Evolutionary conservation across 805 yeast species (phyloP), one percentile per base, ranked within the genome.

Genomic region (Saccharomycopsis vini): DNA sequence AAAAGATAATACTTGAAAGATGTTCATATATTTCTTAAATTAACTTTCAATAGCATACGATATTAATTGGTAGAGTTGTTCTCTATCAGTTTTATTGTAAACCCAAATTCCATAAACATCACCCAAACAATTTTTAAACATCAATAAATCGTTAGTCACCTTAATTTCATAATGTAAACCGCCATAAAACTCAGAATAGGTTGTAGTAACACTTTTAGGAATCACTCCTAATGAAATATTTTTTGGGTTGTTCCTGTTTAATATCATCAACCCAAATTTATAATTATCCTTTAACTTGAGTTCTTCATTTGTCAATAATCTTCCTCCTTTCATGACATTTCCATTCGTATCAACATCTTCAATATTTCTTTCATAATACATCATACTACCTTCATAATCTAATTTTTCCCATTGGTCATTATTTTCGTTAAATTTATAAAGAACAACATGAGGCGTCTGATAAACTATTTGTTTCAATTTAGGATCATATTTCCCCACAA

Each of bases 61-160:
- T 18, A 69, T 54, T 40, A 69, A 49, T 53, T 77, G 74, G 53
- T 65, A 73, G 34, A 83, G 63, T 52, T 74, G 73, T 36, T 70
- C 71, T 58, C 90, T 67, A 54, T 82, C 89, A 5, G 70, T 74
- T 36, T 72, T 78, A 44, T 81, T 77, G 56, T 80, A 84, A 18
- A 83, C 69, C 92, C 92, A 84, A 39, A 84, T 63, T 1, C 94
- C 94, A 58, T 71, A 83, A 10, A 82, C 79, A 36, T 80, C 84
- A 19, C 82, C 87, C 40, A 73, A 63, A 40, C 79, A 63, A 54
- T 77, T 79, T 56, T 78, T 78, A 18, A 84, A 72, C 43, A 84
- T 83, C 33, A 84, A 74, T 56, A 82, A 67, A 45, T 79, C 81
- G 45, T 77, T 85, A 50, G 77, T 76, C 47, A 75, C 69, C 52